phyloP scores from a whole-genome alignment of 345 rosid genomes.

The Rhodamnia rubescens region DNA sequence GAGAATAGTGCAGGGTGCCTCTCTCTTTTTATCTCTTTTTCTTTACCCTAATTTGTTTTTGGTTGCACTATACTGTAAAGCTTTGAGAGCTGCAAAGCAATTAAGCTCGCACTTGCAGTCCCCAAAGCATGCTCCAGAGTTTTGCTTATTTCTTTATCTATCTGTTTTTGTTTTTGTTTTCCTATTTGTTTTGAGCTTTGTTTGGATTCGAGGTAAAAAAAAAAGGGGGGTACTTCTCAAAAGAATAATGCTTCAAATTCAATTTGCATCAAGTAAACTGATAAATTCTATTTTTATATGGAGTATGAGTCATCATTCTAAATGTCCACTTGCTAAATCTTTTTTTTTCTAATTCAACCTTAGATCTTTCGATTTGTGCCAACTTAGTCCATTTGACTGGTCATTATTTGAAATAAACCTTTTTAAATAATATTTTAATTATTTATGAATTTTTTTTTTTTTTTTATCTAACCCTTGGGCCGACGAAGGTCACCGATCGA shows the following conservation, averaged over 20 bases:
- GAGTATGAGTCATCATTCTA: not conserved
- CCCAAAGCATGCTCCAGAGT: constrained; percentile 22
- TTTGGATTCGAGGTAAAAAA: not conserved
- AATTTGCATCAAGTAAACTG: not conserved
- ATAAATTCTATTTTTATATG: not conserved
- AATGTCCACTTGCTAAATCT: not conserved
- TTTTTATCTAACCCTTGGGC: too few relatives aligned
- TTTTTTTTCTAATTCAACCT: too few relatives aligned
- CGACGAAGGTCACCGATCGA: too few relatives aligned
- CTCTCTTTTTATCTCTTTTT: not conserved
- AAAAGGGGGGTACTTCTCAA: not conserved
- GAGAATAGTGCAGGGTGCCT: constrained; percentile 2
- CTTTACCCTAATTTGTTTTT: not conserved
- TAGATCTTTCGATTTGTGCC: too few relatives aligned
- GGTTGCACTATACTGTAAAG: constrained; percentile 14
- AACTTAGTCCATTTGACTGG: too few relatives aligned
- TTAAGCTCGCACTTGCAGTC: constrained; percentile 43
- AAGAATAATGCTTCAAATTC: not conserved
- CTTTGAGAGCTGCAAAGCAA: constrained; percentile 48
- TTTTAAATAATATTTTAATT: too few relatives aligned
- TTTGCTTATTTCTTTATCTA: not conserved
- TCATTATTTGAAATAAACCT: too few relatives aligned
- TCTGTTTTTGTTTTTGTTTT: not conserved
- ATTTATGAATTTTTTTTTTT: too few relatives aligned
- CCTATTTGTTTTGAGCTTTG: not conserved